phyloP scores from a whole-genome alignment of 148 eudicot species.

The Nyssa sinensis region DNA sequence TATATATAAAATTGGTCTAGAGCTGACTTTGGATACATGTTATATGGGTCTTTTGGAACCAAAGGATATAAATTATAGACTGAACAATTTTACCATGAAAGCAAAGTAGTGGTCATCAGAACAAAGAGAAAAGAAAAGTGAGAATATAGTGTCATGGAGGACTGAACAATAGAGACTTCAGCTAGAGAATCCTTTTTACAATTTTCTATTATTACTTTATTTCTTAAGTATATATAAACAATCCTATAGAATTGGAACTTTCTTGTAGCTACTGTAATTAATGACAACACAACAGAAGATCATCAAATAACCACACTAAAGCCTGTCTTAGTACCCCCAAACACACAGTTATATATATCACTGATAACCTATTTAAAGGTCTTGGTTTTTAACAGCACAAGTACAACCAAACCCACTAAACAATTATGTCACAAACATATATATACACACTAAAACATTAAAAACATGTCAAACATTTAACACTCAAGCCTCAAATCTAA shows the following conservation, averaged over 20 bases:
- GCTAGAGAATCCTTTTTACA: slow-evolving; percentile 21
- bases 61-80: neutral
- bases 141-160: neutral
- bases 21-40: neutral
- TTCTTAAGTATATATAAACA: slow-evolving; percentile 7
- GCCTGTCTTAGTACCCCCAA: neutral
- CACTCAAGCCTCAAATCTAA: too few species aligned
- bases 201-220: slow-evolving; percentile 2
- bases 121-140: slow-evolving; percentile 12
- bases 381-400: slow-evolving; percentile 7
- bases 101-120: slow-evolving; percentile 16
- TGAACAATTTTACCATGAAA: neutral
- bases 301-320: neutral
- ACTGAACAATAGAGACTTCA: neutral
- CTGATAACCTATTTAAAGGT: neutral
- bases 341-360: neutral
- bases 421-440: too few species aligned
- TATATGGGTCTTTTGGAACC: slow-evolving; percentile 9
- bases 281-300: neutral
- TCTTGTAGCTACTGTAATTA: neutral
- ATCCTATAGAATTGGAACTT: slow-evolving; percentile 6
- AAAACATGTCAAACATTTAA: too few species aligned
- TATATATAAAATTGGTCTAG: neutral
- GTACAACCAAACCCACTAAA: neutral
- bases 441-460: too few species aligned